Evolutionary conservation across 495 filamentous ascomycete species (phyloP), one percentile per base, ranked within the genome.

Genomic region (Neurospora sp.): DNA sequence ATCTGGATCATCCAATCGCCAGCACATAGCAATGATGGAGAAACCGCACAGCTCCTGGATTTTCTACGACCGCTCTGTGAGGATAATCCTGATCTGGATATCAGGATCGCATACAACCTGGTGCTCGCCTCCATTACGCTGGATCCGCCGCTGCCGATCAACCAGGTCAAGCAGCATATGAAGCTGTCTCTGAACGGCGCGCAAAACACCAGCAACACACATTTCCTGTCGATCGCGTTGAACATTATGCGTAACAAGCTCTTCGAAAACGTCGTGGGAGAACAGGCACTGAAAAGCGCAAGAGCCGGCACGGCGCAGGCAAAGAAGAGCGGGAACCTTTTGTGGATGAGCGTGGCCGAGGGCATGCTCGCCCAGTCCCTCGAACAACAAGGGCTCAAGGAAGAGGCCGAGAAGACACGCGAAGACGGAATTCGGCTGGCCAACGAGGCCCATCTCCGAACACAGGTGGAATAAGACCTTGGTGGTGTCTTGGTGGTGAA

Each of bases 231-330:
- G 75, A 93, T 98, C 75, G 89, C 91, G 5, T 86, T 99, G 49
- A 93, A 88, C 75, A 89, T 96, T 76, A 95, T 98, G 93, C 91
- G 91, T 76, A 88, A 85, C 80, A 88, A 90, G 66, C 94, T 98
- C 80, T 98, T 98, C 84, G 87, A 89, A 37, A 92, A 91, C 39
- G 92, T 95, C 14, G 89, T 97, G 3, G 93, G 93, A 42, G 93
- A 94, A 73, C 95, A 98, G 82, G 92, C 95, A 3, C 90, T 96
- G 75, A 98, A 97, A 84, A 92, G 91, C 75, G 93, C 92, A 0
- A 86, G 88, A 60, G 94, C 94, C 0, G 92, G 89, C 39, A 85
- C 89, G 71, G 88, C 87, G 16, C 90, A 95, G 85, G 93, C 94
- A 5, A 89, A 88, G 78, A 91, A 90, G 79, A 90, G 90, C 70